Conservation (phyloP, 192 early-diverging fungal genomes). For the Fimicolochytrium jonesii region DNA sequence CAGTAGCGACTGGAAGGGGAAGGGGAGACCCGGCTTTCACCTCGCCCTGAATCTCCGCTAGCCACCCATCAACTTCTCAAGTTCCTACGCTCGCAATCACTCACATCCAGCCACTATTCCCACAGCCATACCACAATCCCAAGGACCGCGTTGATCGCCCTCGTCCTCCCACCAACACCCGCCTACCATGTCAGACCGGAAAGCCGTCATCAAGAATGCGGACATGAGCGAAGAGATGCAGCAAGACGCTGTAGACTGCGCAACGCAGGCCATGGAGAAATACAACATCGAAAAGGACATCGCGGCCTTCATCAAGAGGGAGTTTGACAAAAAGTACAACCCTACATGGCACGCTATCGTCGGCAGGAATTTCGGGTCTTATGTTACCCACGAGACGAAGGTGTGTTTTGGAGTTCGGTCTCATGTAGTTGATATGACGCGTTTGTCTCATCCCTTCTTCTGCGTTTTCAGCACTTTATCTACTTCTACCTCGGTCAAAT, state of each 20-base stretch:
- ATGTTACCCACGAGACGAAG: slow-evolving; percentile 87
- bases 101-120: too few relatives aligned
- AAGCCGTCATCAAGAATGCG: slow-evolving; percentile 89
- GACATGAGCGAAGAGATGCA: slow-evolving; percentile 98
- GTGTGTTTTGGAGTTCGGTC: neutral
- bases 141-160: too few relatives aligned
- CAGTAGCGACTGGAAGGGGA: too few relatives aligned
- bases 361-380: slow-evolving; percentile 98
- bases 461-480: slow-evolving; percentile 78
- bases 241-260: slow-evolving; percentile 77
- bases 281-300: slow-evolving; percentile 98
- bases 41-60: too few relatives aligned
- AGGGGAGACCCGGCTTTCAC: too few relatives aligned
- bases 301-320: slow-evolving; percentile 94
- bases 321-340: slow-evolving; percentile 97
- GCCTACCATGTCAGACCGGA: slow-evolving; percentile 66
- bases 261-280: slow-evolving; percentile 81
- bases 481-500: slow-evolving; percentile 97
- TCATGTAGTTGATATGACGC: neutral
- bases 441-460: neutral
- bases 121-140: too few relatives aligned
- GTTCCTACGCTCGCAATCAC: too few relatives aligned
- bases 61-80: too few relatives aligned
- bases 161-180: neutral
- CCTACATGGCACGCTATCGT: slow-evolving; percentile 99